These are phyloP conservation scores for Metschnikowia aberdeeniae DNA, from an alignment of 805 yeast genomes.

Conservation along the genomic window DNA sequence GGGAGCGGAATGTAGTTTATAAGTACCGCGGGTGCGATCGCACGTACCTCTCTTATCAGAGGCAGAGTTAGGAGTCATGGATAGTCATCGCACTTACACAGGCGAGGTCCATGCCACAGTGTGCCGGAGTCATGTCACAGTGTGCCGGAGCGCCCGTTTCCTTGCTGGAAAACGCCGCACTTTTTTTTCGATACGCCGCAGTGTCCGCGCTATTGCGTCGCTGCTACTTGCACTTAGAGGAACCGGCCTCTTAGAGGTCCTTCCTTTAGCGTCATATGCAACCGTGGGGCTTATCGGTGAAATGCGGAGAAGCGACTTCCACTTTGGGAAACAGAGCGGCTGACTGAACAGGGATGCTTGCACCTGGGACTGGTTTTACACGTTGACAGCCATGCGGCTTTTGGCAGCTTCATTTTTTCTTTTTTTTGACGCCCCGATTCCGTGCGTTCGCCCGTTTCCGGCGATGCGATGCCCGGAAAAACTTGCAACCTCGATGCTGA, in stretches of 20 bases:
- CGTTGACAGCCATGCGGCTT: too few relatives aligned
- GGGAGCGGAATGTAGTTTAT: background rate
- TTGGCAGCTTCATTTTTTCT: background rate
- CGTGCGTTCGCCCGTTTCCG: constrained; percentile 3
- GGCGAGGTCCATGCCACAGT: background rate
- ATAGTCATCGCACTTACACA: background rate
- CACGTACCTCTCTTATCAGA: constrained; percentile 5
- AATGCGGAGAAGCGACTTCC: background rate
- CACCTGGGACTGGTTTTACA: too few relatives aligned
- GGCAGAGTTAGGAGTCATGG: background rate
- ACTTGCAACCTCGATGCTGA: too few relatives aligned
- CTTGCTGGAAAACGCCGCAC: background rate
- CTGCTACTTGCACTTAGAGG: constrained; percentile 7
- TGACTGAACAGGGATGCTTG: too few relatives aligned
- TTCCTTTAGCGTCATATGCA: background rate
- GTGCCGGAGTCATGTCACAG: background rate
- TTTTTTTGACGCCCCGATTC: background rate
- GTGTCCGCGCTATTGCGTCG: background rate
- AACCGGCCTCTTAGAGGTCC: background rate
- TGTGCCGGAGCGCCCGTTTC: constrained; percentile 1
- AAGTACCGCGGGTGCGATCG: constrained; percentile 3
- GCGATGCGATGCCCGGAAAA: constrained; percentile 1
- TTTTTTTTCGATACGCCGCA: constrained; percentile 2
- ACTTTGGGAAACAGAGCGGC: too few relatives aligned
- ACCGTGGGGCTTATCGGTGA: background rate